phyloP scores from a whole-genome alignment of 108 stramenopile species.

The Fistulifera solaris region DNA sequence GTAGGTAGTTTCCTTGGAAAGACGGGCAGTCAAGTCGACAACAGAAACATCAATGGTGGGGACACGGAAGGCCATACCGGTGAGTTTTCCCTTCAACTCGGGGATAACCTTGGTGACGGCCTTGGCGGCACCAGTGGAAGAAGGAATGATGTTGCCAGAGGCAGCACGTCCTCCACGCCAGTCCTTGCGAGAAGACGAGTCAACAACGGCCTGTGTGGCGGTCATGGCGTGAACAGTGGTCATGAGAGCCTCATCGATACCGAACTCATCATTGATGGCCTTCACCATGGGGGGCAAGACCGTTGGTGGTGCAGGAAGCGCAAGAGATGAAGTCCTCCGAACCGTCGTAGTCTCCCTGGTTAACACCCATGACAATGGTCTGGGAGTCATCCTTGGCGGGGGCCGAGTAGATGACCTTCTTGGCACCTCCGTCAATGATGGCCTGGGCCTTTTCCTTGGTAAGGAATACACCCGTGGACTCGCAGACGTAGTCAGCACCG shows the following conservation, averaged over 20 bases:
- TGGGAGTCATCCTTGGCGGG: constrained; percentile 99
- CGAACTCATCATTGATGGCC: constrained; percentile 96
- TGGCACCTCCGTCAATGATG: constrained; percentile 97
- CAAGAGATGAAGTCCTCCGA: constrained; percentile 95
- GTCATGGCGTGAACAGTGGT: constrained; percentile 99
- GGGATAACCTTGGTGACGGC: constrained; percentile 99
- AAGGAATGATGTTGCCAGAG: constrained; percentile 99
- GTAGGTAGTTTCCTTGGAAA: constrained; percentile 89
- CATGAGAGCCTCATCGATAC: constrained; percentile 98
- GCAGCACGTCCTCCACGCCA: constrained; percentile 99
- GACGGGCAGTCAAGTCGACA: constrained; percentile 90
- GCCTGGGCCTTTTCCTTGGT: constrained; percentile 91
- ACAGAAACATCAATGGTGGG: constrained; percentile 99
- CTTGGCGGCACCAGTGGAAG: constrained; percentile 99
- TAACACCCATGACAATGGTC: constrained; percentile 99
- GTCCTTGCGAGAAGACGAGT: constrained; percentile 99
- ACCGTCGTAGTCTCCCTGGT: constrained; percentile 88
- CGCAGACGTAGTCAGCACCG: constrained; percentile 97
- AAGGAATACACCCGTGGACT: constrained; percentile 99
- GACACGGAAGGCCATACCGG: constrained; percentile 99
- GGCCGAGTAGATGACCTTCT: constrained; percentile 99
- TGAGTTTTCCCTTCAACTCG: constrained; percentile 94
- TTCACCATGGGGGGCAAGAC: constrained; percentile 98
- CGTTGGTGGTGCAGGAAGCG: constrained; percentile 99
- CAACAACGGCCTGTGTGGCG: constrained; percentile 98